Evolutionary conservation across 495 filamentous ascomycete species (phyloP).

Genomic region (Penicillium dipodomyicola): DNA sequence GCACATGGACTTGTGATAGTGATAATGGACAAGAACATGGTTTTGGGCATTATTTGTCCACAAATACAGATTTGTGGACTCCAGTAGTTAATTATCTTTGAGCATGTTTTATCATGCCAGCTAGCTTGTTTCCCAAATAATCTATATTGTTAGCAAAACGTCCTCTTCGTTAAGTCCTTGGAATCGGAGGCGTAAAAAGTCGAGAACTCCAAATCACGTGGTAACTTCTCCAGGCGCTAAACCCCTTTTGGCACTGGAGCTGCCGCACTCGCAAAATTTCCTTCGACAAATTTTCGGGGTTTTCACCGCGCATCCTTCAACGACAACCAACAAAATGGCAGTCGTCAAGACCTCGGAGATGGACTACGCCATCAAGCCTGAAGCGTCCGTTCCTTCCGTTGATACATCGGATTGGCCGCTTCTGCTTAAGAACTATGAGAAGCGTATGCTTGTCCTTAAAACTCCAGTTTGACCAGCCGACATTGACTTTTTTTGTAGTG

Average conservation of each 20-base stretch:
- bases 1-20: slow-evolving; percentile 1
- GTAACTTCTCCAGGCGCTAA: slow-evolving; percentile 22
- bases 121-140: background rate
- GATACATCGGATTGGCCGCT: slow-evolving; percentile 83
- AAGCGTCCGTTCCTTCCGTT: slow-evolving; percentile 64
- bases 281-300: slow-evolving; percentile 32
- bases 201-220: slow-evolving; percentile 16
- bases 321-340: slow-evolving; percentile 47
- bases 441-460: slow-evolving; percentile 52
- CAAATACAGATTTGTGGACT: background rate
- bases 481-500: slow-evolving; percentile 49
- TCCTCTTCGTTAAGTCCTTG: background rate
- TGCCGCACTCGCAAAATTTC: slow-evolving; percentile 42
- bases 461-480: slow-evolving; percentile 21
- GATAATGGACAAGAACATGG: background rate
- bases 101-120: background rate
- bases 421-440: slow-evolving; percentile 88
- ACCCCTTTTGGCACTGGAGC: slow-evolving; percentile 28
- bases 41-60: background rate
- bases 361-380: slow-evolving; percentile 86
- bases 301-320: slow-evolving; percentile 27
- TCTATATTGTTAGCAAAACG: background rate
- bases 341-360: slow-evolving; percentile 60
- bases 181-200: slow-evolving; percentile 3
- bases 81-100: background rate